Evolutionary conservation across 2,329 filamentous ascomycete species (phyloP).

Genomic region (Myriosclerotinia scirpicola): DNA sequence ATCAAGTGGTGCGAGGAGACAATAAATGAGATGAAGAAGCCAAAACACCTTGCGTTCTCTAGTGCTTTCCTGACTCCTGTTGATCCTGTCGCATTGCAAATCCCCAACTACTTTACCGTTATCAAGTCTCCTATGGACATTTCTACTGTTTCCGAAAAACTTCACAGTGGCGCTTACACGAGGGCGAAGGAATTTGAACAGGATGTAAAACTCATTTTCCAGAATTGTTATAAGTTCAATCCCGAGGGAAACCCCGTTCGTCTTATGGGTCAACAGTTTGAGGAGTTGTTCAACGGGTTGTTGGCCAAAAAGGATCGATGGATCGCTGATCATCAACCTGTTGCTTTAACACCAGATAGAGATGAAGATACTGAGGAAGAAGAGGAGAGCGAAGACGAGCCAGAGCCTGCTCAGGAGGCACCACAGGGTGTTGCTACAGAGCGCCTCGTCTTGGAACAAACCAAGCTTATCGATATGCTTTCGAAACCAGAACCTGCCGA

Average conservation of each 20-base stretch:
- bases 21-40: conserved; percentile 72
- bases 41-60: conserved; percentile 67
- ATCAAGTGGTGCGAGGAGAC: conserved; percentile 87
- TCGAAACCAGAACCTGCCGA: conserved; percentile 53
- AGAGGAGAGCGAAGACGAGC: conserved; percentile 54
- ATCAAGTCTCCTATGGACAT: conserved; percentile 98
- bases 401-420: conserved; percentile 40
- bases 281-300: conserved; percentile 71
- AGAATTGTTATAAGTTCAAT: conserved; percentile 93
- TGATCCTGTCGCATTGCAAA: conserved; percentile 89
- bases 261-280: conserved; percentile 67
- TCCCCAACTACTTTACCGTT: conserved; percentile 87
- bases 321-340: conserved; percentile 71
- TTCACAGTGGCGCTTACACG: conserved; percentile 75
- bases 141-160: conserved; percentile 73
- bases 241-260: conserved; percentile 74
- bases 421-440: conserved; percentile 44
- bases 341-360: conserved; percentile 61
- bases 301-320: conserved; percentile 80
- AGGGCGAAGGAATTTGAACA: conserved; percentile 82
- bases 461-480: conserved; percentile 57
- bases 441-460: conserved; percentile 54
- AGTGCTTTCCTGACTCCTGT: conserved; percentile 80
- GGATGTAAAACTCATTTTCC: conserved; percentile 79
- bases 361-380: conserved; percentile 65